Conservation (phyloP, 2,329 filamentous ascomycete species). For the Lasiodiplodia sp. region DNA sequence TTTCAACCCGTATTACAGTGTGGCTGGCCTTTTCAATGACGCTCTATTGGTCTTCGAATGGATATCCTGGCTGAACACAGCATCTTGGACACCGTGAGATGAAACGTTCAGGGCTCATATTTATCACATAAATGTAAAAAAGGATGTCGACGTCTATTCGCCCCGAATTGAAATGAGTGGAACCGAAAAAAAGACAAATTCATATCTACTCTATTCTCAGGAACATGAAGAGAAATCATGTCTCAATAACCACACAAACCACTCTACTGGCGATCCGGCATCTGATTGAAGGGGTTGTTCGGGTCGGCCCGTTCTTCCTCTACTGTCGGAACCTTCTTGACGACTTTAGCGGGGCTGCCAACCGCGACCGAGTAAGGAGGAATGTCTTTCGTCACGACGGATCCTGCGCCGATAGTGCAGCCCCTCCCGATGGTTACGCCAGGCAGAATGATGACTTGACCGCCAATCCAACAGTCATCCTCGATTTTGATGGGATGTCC, state of each 20-base stretch:
- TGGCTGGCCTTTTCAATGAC: too few species aligned
- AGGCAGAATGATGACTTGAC: slow-evolving; percentile 44
- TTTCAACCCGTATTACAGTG: too few species aligned
- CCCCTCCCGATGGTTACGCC: slow-evolving; percentile 53
- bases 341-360: slow-evolving; percentile 34
- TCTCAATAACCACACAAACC: fast-evolving
- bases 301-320: slow-evolving; percentile 1
- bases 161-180: too few species aligned
- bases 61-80: too few species aligned
- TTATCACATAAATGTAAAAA: too few species aligned
- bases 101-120: too few species aligned
- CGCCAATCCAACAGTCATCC: slow-evolving; percentile 26
- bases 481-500: neutral
- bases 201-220: too few species aligned
- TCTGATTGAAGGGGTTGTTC: slow-evolving; percentile 1
- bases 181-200: too few species aligned
- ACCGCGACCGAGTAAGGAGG: slow-evolving; percentile 48
- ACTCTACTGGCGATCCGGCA: neutral
- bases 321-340: neutral
- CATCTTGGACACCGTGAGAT: too few species aligned
- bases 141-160: too few species aligned
- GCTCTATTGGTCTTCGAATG: too few species aligned
- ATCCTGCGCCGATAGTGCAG: slow-evolving; percentile 50
- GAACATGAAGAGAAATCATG: too few species aligned
- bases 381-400: slow-evolving; percentile 51